Conservation (phyloP, 495 filamentous ascomycete species). For the Penicillium riverlandense region DNA sequence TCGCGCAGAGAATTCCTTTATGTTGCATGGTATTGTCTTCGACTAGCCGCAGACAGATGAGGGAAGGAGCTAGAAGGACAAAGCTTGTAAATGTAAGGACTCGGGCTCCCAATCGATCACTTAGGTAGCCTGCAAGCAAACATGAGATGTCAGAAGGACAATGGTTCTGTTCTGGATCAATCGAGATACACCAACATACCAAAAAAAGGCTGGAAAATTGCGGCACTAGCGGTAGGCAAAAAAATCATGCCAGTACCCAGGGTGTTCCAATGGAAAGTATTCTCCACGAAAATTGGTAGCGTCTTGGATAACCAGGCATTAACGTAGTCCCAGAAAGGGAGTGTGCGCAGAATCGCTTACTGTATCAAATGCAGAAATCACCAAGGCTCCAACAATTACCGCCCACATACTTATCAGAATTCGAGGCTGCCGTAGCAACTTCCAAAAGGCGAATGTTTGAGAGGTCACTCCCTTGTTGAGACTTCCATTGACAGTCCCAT, state of each 20-base stretch:
- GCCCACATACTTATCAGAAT: slow-evolving; percentile 13
- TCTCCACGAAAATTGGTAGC: slow-evolving; percentile 53
- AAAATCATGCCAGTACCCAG: slow-evolving; percentile 64
- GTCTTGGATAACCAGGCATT: slow-evolving; percentile 5
- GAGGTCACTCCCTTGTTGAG: background rate
- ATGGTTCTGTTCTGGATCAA: slow-evolving; percentile 13
- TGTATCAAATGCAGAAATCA: slow-evolving; percentile 12
- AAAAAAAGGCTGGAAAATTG: slow-evolving; percentile 37
- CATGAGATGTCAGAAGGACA: slow-evolving; percentile 22
- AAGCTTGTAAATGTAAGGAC: slow-evolving; percentile 39
- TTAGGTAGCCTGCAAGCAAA: slow-evolving; percentile 28
- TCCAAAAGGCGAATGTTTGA: background rate
- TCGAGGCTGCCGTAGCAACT: slow-evolving; percentile 7
- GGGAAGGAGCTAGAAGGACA: slow-evolving; percentile 34
- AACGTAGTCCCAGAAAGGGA: background rate
- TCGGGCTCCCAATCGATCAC: slow-evolving; percentile 45
- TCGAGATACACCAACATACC: slow-evolving; percentile 8
- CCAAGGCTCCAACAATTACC: slow-evolving; percentile 7
- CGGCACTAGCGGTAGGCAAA: slow-evolving; percentile 53
- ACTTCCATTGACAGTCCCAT: background rate
- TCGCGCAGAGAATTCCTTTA: slow-evolving; percentile 19
- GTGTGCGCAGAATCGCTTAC: slow-evolving; percentile 1
- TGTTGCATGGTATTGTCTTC: slow-evolving; percentile 18
- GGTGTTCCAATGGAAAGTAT: slow-evolving; percentile 55
- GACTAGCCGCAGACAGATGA: slow-evolving; percentile 44